These are phyloP conservation scores for Cronartium quercuum DNA, from an alignment of 1,284 basidiomycete genomes.

Conservation along the genomic window DNA sequence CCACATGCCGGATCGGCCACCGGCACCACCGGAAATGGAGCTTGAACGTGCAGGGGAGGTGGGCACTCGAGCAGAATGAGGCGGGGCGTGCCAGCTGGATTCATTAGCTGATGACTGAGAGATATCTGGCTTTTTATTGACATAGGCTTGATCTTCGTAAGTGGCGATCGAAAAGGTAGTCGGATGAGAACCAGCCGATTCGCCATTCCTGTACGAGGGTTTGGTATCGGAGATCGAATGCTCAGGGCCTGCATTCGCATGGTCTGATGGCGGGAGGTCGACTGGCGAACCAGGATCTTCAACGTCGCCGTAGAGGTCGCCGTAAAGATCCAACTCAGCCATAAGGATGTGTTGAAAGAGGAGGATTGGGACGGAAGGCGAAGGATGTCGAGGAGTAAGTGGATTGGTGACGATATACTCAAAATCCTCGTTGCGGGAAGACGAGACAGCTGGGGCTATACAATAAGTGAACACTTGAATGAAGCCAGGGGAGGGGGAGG, in stretches of 20 bases:
- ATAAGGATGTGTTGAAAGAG: not conserved
- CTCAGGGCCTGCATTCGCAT: not conserved
- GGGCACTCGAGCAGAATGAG: constrained; percentile 18
- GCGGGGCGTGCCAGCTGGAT: not conserved
- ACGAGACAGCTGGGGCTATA: not conserved
- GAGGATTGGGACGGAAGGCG: not conserved
- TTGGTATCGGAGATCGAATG: not conserved
- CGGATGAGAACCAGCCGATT: constrained; percentile 1
- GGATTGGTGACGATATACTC: not conserved
- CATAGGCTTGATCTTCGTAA: constrained; percentile 30
- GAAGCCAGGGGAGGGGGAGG: not conserved
- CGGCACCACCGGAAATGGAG: not conserved
- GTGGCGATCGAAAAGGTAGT: constrained; percentile 35
- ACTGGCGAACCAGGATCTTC: constrained; percentile 32
- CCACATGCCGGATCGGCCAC: constrained; percentile 15
- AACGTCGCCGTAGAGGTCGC: constrained; percentile 36
- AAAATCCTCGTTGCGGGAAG: not conserved
- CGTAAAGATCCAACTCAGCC: constrained; percentile 38
- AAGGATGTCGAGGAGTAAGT: not conserved
- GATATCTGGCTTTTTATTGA: constrained; percentile 9
- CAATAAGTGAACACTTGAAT: not conserved
- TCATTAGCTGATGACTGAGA: not conserved
- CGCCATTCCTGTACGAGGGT: not conserved
- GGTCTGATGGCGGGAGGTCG: constrained; percentile 11
- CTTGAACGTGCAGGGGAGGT: not conserved